Percentiles rank a stretch among this genome's conserved stretches.
These are phyloP conservation scores for Nematodospora valgi DNA, from an alignment of 805 yeast species.

Conservation along the genomic window DNA sequence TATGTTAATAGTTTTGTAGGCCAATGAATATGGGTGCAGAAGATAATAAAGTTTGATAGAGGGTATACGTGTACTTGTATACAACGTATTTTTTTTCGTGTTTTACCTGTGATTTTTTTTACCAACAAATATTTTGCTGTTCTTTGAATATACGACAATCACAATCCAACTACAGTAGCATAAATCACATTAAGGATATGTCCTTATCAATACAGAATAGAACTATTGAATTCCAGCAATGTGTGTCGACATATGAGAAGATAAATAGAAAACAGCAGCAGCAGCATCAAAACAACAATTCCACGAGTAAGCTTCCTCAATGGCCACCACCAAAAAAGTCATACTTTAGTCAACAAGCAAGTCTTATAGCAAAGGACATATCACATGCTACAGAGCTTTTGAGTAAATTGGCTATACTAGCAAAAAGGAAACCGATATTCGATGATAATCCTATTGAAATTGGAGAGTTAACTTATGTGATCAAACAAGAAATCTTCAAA, in stretches of 20 bases:
- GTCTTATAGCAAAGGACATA: constrained; percentile 83
- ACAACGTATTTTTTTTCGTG: no score
- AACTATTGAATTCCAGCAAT: constrained; percentile 88
- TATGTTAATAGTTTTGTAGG: no score
- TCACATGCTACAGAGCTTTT: constrained; percentile 79
- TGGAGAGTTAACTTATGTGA: constrained; percentile 83
- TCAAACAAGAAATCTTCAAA: constrained; percentile 81
- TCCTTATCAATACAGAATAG: constrained; percentile 60
- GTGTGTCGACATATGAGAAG: constrained; percentile 73
- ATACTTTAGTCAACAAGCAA: constrained; percentile 59
- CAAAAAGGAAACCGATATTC: constrained; percentile 85
- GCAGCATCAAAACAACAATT: constrained; percentile 12
- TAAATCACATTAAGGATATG: no score
- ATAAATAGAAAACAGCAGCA: constrained; percentile 44
- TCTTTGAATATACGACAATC: no score
- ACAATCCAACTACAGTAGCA: no score
- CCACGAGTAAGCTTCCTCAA: constrained; percentile 1
- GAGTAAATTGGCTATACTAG: constrained; percentile 76
- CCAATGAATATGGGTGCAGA: no score
- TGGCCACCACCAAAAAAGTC: constrained; percentile 25
- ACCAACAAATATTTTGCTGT: no score
- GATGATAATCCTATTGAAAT: constrained; percentile 94
- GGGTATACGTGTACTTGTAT: no score
- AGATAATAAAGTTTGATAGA: no score
- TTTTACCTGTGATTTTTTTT: no score